Conservation (phyloP, 192 early-diverging fungal species). For the Thamnidium elegans region DNA sequence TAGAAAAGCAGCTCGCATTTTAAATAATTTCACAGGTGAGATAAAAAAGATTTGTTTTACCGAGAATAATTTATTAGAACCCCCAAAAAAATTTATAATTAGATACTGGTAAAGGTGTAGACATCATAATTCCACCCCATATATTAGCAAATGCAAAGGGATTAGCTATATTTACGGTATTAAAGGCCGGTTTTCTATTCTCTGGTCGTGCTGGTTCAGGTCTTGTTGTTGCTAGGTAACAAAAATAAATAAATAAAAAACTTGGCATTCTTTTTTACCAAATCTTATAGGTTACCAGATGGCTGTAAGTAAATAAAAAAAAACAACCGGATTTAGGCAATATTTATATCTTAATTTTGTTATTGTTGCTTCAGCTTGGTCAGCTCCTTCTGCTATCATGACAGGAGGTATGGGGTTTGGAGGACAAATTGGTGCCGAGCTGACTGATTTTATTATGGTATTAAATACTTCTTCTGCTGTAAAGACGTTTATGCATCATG, state of each 20-base stretch:
- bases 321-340: background rate
- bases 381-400: conserved; percentile 77
- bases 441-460: conserved; percentile 91
- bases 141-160: conserved; percentile 79
- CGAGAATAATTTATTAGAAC: background rate
- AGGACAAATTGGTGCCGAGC: conserved; percentile 80
- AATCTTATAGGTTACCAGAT: conserved; percentile 57
- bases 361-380: conserved; percentile 50
- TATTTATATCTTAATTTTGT: too few species aligned
- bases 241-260: background rate
- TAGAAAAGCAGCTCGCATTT: conserved; percentile 27
- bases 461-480: conserved; percentile 85
- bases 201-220: conserved; percentile 88
- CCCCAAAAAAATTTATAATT: background rate
- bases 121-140: conserved; percentile 64
- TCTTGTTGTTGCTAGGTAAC: conserved; percentile 78
- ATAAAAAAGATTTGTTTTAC: background rate
- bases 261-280: background rate
- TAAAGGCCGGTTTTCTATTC: conserved; percentile 93
- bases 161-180: conserved; percentile 87
- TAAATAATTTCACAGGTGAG: conserved; percentile 28
- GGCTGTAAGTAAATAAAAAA: conserved; percentile 51
- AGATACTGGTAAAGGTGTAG: conserved; percentile 45
- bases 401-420: conserved; percentile 82
- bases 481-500: conserved; percentile 81